Percentiles rank a stretch among this genome's conserved stretches.
phyloP scores from a whole-genome alignment of 225 moss, liverwort and hornwort genomes.

The Thuidium tamariscinum region DNA sequence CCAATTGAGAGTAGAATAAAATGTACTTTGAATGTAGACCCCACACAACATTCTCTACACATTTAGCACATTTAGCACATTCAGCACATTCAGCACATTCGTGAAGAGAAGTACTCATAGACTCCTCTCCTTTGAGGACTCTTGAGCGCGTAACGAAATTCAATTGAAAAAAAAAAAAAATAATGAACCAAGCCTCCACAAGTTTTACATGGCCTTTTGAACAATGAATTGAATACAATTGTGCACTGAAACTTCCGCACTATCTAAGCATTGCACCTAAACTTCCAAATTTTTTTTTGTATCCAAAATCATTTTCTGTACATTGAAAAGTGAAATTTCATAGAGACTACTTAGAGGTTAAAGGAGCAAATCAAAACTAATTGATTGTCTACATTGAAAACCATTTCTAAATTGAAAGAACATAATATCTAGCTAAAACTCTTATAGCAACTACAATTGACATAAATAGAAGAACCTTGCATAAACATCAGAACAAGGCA shows the following conservation, averaged over 20 bases:
- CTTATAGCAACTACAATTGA: fast-evolving
- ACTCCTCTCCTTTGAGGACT: neutral
- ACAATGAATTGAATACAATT: neutral
- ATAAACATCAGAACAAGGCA: too few species aligned
- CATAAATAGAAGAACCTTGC: fast-evolving
- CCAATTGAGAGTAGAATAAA: too few species aligned
- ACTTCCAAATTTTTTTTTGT: neutral
- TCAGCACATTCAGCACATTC: too few species aligned
- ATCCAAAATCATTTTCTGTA: neutral
- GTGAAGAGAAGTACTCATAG: neutral
- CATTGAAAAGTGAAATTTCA: neutral
- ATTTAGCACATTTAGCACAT: neutral
- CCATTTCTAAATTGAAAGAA: neutral
- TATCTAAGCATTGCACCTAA: neutral
- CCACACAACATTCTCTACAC: neutral
- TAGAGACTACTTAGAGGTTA: neutral
- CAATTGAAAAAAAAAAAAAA: neutral
- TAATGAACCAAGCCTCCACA: fast-evolving
- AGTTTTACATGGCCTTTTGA: neutral
- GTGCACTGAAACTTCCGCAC: neutral
- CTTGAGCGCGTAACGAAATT: neutral
- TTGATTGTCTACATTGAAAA: neutral
- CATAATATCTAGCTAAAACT: too few species aligned
- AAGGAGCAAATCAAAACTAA: neutral
- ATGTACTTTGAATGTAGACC: too few species aligned